Evolutionary conservation across 2,329 filamentous ascomycete genomes (phyloP).

Genomic region (Blastomyces gilchristii): DNA sequence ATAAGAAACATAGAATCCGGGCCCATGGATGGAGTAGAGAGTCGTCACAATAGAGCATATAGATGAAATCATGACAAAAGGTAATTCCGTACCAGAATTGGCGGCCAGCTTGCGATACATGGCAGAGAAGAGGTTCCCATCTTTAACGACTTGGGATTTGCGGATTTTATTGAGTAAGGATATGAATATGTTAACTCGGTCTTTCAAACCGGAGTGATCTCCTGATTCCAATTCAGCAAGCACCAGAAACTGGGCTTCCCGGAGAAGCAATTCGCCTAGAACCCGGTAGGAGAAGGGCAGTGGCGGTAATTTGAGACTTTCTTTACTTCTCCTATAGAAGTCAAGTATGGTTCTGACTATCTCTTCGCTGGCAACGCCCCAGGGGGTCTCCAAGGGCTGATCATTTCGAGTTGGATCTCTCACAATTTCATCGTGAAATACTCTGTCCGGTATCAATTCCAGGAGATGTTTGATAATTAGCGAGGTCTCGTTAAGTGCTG

Average conservation of each 20-base stretch:
- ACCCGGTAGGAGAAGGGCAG: constrained; percentile 50
- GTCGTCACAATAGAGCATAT: constrained; percentile 42
- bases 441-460: constrained; percentile 54
- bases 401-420: not conserved
- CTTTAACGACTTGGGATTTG: constrained; percentile 27
- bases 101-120: constrained; percentile 22
- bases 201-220: constrained; percentile 39
- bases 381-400: not conserved
- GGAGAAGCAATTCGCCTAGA: constrained; percentile 53
- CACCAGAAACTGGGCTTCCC: constrained; percentile 42
- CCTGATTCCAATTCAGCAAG: constrained; percentile 24
- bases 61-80: constrained; percentile 29
- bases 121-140: constrained; percentile 27
- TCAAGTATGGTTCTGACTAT: constrained; percentile 51
- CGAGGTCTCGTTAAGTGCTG: constrained; percentile 24
- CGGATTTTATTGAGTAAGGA: constrained; percentile 35
- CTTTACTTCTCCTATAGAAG: constrained; percentile 62
- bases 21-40: constrained; percentile 28
- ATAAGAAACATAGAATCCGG: constrained; percentile 30
- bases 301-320: constrained; percentile 52
- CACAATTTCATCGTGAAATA: constrained; percentile 36
- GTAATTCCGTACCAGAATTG: constrained; percentile 21
- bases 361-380: constrained; percentile 24
- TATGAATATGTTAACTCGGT: constrained; percentile 51
- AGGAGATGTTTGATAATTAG: constrained; percentile 49